A percentile compares a stretch with the other conserved stretches of the same genome.
phyloP scores from a whole-genome alignment of 2,329 filamentous ascomycete species.

The Colletotrichum costaricense region DNA sequence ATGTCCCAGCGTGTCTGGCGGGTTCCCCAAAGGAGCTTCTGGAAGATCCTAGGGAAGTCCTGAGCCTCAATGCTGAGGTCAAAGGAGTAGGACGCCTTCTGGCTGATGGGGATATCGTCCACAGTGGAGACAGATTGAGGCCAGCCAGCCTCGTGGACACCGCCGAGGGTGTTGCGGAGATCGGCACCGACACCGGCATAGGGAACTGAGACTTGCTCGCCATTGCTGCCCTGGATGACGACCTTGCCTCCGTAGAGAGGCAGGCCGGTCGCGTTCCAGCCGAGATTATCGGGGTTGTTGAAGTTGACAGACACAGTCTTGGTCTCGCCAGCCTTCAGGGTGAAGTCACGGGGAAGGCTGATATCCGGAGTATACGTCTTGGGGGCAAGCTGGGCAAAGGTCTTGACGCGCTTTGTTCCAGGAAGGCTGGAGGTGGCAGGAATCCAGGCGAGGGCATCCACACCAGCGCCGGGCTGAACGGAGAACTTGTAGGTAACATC shows the following conservation, averaged over 20 bases:
- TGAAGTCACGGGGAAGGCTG: constrained; percentile 39
- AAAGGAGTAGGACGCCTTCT: constrained; percentile 27
- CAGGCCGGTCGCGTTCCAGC: constrained; percentile 37
- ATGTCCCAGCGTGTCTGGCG: constrained; percentile 38
- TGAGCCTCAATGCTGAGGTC: constrained; percentile 35
- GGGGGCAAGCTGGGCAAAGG: constrained; percentile 39
- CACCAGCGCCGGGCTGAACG: constrained; percentile 45
- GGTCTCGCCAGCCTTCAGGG: constrained; percentile 41
- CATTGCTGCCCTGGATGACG: constrained; percentile 48
- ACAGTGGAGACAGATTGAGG: constrained; percentile 26
- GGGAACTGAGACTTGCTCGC: constrained; percentile 54
- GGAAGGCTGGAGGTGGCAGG: constrained; percentile 5
- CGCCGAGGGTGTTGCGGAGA: constrained; percentile 31
- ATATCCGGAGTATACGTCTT: constrained; percentile 34
- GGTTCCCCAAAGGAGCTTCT: constrained; percentile 39
- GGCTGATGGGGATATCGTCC: constrained; percentile 24
- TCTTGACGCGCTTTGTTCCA: constrained; percentile 34
- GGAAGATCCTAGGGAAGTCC: constrained; percentile 38
- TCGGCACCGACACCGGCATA: constrained; percentile 45
- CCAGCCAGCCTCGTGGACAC: constrained; percentile 34
- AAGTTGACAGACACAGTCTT: constrained; percentile 43
- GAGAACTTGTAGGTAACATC: constrained; percentile 47
- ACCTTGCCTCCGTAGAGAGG: constrained; percentile 50
- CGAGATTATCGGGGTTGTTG: constrained; percentile 40
- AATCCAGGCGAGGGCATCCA: constrained; percentile 46